Evolutionary conservation across 257 asterid species (phyloP), one percentile per base, ranked within the genome.

Genomic region (Fraxinus cuspidata): DNA sequence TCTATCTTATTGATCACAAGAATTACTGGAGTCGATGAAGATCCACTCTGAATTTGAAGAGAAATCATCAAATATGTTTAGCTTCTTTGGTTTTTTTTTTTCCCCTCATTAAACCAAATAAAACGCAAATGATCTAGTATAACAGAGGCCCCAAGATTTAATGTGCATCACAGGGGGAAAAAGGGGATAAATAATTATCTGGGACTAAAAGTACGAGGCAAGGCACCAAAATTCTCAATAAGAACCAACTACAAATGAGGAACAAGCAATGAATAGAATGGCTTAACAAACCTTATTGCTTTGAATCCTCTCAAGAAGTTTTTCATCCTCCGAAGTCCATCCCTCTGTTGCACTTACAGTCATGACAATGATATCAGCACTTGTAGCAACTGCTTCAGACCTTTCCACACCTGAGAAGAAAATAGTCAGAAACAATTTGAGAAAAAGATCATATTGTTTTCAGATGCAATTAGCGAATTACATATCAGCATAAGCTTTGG

Each of bases 1-100:
- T 95, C 99, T 51, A 93, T 90, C 83, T 95, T 95, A 87, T 95
- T 95, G 83, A 92, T 86, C 58, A 89, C 99, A 19, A 95, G 95
- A 72, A 95, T 79, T 13, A 89, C 68, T 2, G 98, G 97, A 76
- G 88, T 79, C 32, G 88, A 78, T 78, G 91, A 88, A 23, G 87
- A 86, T 69, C 91, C 84, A 80, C 73, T 75, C 99, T 94, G 95
- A 27, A 86, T 70, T 78, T 37, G 64, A 34, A 27, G 27, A 68
- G 63, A n/a, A 7, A 70, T 71, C 27, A 72, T 2, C 40, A 60
- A 56, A 80, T 35, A 65, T 23, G 66, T 69, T 74, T 56, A 69
- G 75, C 15, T 34, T 28, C 11, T 19, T 75, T 31, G 21, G 28
- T 29, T n/a, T 77, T 63, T 77, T 63, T 25, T 18, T n/a, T n/a